phyloP scores from a whole-genome alignment of 2,329 filamentous ascomycete species.

The Cryoendolithus antarcticus region DNA sequence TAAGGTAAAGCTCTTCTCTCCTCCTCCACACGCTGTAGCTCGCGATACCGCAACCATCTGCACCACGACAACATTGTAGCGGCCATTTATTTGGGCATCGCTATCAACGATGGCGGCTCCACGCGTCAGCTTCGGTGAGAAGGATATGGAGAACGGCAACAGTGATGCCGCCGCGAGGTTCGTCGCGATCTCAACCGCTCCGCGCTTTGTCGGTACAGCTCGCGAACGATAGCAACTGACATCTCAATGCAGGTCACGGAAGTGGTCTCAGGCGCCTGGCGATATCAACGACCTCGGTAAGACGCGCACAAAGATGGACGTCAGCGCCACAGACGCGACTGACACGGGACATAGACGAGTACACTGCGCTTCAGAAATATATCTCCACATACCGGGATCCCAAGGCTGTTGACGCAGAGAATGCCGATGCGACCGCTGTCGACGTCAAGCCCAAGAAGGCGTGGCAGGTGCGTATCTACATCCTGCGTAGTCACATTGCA shows the following conservation, averaged over 20 bases:
- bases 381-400: conserved; percentile 55
- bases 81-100: conserved; percentile 22
- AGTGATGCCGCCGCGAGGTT: conserved; percentile 17
- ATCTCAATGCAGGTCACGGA: conserved; percentile 18
- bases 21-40: conserved; percentile 3
- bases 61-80: conserved; percentile 4
- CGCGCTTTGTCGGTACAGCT: background rate
- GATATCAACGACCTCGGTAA: conserved; percentile 31
- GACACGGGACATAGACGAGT: conserved; percentile 41
- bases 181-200: conserved; percentile 4
- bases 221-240: background rate
- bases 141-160: conserved; percentile 27
- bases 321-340: conserved; percentile 7
- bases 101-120: conserved; percentile 24
- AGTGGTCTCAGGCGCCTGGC: conserved; percentile 28
- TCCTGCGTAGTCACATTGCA: background rate
- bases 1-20: conserved; percentile 6
- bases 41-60: background rate
- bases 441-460: conserved; percentile 38
- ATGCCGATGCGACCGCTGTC: conserved; percentile 25
- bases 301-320: conserved; percentile 1
- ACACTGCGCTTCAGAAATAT: conserved; percentile 53
- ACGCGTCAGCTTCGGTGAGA: conserved; percentile 28
- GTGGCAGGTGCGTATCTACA: conserved; percentile 28
- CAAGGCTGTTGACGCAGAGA: conserved; percentile 35